phyloP scores from a whole-genome alignment of 768 basidiomycete species.

The Agaricus sinodeliciosus region DNA sequence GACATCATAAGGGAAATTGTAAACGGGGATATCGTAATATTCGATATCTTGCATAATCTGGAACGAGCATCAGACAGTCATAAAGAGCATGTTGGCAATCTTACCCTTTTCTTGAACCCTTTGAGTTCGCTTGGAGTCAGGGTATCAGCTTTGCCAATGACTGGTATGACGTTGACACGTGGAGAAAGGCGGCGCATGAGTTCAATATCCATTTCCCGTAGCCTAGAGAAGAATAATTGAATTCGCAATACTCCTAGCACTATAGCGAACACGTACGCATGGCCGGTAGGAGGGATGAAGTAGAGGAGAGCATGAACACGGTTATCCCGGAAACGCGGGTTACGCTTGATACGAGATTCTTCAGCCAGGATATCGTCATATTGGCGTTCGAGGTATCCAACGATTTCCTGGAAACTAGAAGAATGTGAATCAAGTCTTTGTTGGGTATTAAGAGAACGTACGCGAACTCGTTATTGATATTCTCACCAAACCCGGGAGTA shows the following conservation, averaged over 20 bases:
- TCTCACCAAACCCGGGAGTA: conserved; percentile 98
- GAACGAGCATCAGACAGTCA: neutral
- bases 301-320: conserved; percentile 94
- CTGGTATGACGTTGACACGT: conserved; percentile 98
- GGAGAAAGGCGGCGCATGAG: conserved; percentile 97
- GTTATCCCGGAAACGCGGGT: conserved; percentile 98
- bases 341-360: conserved; percentile 98
- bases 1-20: conserved; percentile 99
- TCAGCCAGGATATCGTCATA: conserved; percentile 98
- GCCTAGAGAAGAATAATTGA: conserved; percentile 29
- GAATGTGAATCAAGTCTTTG: neutral
- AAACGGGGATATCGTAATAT: conserved; percentile 95
- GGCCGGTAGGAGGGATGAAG: conserved; percentile 98
- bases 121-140: conserved; percentile 89
- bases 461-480: conserved; percentile 98
- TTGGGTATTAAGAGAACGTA: conserved; percentile 34
- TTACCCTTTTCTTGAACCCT: conserved; percentile 91
- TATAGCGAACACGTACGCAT: conserved; percentile 57
- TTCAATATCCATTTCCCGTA: conserved; percentile 98
- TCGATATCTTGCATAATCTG: conserved; percentile 99
- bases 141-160: conserved; percentile 94
- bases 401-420: conserved; percentile 90
- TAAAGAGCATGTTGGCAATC: conserved; percentile 12
- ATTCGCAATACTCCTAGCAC: neutral
- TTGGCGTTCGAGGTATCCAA: conserved; percentile 94